A percentile compares a stretch with the other conserved stretches of the same genome.
Evolutionary conservation across 768 basidiomycete genomes (phyloP).

Genomic region (Phylloporus sp.): DNA sequence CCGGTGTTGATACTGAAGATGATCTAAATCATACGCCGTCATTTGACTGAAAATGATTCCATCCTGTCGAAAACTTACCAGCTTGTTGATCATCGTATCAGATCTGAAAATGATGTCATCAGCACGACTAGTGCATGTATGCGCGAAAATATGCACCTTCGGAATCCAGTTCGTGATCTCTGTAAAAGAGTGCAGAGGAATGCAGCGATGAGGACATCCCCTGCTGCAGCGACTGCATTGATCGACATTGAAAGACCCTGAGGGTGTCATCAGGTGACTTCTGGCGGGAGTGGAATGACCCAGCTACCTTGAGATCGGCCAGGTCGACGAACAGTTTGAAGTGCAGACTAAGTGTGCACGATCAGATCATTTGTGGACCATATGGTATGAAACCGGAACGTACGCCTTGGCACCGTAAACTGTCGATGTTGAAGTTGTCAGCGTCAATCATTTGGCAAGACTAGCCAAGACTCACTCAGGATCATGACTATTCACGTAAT

Average conservation of each 20-base stretch:
- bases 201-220: constrained; percentile 50
- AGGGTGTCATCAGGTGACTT: background rate
- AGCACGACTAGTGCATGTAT: background rate
- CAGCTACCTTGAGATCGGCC: constrained; percentile 40
- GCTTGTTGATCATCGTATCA: constrained; percentile 53
- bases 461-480: constrained; percentile 28
- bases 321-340: constrained; percentile 46
- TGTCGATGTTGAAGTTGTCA: constrained; percentile 16
- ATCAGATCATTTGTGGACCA: background rate
- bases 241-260: constrained; percentile 48
- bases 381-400: constrained; percentile 13
- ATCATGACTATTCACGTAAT: constrained; percentile 26
- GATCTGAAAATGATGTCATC: constrained; percentile 26
- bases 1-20: constrained; percentile 50
- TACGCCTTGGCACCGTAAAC: constrained; percentile 38
- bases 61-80: constrained; percentile 23
- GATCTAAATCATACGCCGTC: constrained; percentile 31
- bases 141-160: constrained; percentile 29
- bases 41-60: background rate
- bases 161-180: constrained; percentile 50
- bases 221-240: constrained; percentile 50
- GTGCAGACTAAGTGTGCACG: constrained; percentile 33
- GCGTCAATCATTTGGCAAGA: background rate
- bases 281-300: background rate
- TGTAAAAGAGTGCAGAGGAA: constrained; percentile 47